These are phyloP conservation scores for Arctostaphylos glauca DNA, from an alignment of 148 eudicot genomes.

Conservation along the genomic window DNA sequence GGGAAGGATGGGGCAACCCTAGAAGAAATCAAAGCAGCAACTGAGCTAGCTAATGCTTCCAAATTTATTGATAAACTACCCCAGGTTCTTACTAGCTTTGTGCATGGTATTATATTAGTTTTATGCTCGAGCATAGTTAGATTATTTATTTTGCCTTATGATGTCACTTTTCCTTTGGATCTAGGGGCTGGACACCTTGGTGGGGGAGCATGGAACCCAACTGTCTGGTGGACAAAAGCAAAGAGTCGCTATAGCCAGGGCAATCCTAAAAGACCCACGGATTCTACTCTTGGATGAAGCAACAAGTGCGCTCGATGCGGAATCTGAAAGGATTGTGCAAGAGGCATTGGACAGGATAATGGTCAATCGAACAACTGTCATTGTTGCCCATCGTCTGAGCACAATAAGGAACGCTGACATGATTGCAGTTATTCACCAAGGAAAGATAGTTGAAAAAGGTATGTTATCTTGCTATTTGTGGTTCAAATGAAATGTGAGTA, in stretches of 20 bases:
- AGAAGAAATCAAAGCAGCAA: slow-evolving; percentile 55
- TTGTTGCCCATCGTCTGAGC: slow-evolving; percentile 83
- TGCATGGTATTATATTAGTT: no score
- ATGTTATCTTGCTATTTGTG: slow-evolving; percentile 5
- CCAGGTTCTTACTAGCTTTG: slow-evolving; percentile 30
- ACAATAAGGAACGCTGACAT: slow-evolving; percentile 73
- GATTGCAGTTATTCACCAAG: slow-evolving; percentile 73
- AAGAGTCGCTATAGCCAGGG: slow-evolving; percentile 86
- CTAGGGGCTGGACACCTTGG: slow-evolving; percentile 79
- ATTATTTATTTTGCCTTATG: neutral
- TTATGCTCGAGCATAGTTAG: neutral
- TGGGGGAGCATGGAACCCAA: slow-evolving; percentile 84
- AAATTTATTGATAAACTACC: slow-evolving; percentile 59
- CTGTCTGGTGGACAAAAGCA: slow-evolving; percentile 94
- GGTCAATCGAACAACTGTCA: slow-evolving; percentile 71
- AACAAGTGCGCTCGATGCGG: slow-evolving; percentile 89
- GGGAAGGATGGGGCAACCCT: slow-evolving; percentile 53
- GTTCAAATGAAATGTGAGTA: neutral
- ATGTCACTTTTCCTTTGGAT: neutral
- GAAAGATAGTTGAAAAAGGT: slow-evolving; percentile 86
- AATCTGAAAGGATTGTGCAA: slow-evolving; percentile 77
- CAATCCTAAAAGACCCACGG: slow-evolving; percentile 71
- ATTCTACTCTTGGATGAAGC: slow-evolving; percentile 89
- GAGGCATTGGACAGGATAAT: slow-evolving; percentile 80
- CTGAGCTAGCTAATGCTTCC: slow-evolving; percentile 65